Evolutionary conservation across 805 yeast species (phyloP).

Genomic region (Metschnikowia henanensis): DNA sequence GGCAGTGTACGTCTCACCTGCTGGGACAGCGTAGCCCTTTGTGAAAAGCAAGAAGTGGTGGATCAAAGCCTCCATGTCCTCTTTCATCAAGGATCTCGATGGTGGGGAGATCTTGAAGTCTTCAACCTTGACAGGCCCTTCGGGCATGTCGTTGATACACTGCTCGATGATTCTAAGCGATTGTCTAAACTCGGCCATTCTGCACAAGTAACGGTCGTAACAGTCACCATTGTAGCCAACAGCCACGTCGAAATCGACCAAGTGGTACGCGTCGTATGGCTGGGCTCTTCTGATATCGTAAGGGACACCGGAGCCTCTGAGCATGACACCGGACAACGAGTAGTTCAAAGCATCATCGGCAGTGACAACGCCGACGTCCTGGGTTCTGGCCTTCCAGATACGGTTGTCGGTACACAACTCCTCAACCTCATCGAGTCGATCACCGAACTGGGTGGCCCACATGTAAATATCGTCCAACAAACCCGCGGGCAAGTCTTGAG

Average conservation of each 20-base stretch:
- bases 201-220: conserved; percentile 82
- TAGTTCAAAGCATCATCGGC: conserved; percentile 88
- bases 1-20: conserved; percentile 88
- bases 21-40: conserved; percentile 86
- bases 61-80: conserved; percentile 89
- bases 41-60: conserved; percentile 88
- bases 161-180: conserved; percentile 86
- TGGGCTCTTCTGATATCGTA: conserved; percentile 82
- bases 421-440: conserved; percentile 87
- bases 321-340: conserved; percentile 82
- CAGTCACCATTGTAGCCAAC: conserved; percentile 90
- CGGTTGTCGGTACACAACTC: conserved; percentile 88
- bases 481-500: conserved; percentile 86
- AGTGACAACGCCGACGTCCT: conserved; percentile 74
- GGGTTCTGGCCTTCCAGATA: conserved; percentile 88
- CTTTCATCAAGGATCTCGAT: conserved; percentile 79
- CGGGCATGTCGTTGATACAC: conserved; percentile 89
- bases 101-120: conserved; percentile 86
- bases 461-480: conserved; percentile 85
- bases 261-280: conserved; percentile 88
- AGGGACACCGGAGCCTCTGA: conserved; percentile 89
- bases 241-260: conserved; percentile 82
- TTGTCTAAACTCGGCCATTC: conserved; percentile 93
- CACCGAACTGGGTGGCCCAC: conserved; percentile 97
- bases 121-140: conserved; percentile 89